Conservation (phyloP, 1,139 yeast genomes). For the Debaryomycetaceae sp. region DNA sequence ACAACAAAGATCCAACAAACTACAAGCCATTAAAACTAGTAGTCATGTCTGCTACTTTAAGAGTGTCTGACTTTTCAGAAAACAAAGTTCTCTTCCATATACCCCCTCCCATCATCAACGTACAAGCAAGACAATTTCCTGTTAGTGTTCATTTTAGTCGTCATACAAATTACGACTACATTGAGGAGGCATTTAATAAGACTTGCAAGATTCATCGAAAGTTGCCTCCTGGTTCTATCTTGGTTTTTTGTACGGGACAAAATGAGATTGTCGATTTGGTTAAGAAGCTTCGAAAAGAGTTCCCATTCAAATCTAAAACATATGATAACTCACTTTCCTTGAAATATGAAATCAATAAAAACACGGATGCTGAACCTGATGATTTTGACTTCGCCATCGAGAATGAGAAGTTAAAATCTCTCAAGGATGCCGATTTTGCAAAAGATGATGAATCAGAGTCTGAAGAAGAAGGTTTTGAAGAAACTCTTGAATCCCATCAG, state of each 20-base stretch:
- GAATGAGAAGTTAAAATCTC: slow-evolving; percentile 24
- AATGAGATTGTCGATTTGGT: slow-evolving; percentile 83
- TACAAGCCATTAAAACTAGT: slow-evolving; percentile 63
- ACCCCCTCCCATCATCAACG: slow-evolving; percentile 87
- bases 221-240: slow-evolving; percentile 92
- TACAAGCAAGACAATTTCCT: slow-evolving; percentile 95
- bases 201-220: slow-evolving; percentile 81
- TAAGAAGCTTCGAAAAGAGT: slow-evolving; percentile 61
- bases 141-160: slow-evolving; percentile 90
- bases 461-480: slow-evolving; percentile 92
- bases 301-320: slow-evolving; percentile 47
- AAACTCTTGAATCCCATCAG: slow-evolving; percentile 70
- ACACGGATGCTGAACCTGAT: slow-evolving; percentile 78
- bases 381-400: slow-evolving; percentile 78
- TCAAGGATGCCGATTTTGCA: slow-evolving; percentile 26
- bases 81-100: slow-evolving; percentile 63
- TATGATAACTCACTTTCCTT: slow-evolving; percentile 11
- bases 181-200: slow-evolving; percentile 84
- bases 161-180: slow-evolving; percentile 71
- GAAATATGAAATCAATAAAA: slow-evolving; percentile 43
- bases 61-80: slow-evolving; percentile 91
- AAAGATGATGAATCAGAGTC: slow-evolving; percentile 48
- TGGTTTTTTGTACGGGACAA: slow-evolving; percentile 91
- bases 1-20: slow-evolving; percentile 42
- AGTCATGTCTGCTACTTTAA: slow-evolving; percentile 92